Conservation (phyloP, 2,329 filamentous ascomycete genomes). For the Biscogniauxia sp. region DNA sequence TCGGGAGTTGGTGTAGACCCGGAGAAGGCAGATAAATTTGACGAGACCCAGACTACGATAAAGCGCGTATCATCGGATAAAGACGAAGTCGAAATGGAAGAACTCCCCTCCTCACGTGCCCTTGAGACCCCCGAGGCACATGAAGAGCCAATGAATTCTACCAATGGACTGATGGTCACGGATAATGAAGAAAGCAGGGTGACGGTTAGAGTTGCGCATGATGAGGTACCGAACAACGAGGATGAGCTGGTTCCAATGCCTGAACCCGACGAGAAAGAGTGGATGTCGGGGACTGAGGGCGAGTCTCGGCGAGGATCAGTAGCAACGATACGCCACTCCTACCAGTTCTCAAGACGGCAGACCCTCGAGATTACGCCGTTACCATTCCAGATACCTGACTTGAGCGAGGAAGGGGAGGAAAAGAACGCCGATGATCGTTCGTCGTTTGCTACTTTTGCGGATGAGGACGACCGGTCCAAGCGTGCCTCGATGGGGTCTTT, state of each 20-base stretch:
- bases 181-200: conserved; percentile 45
- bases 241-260: conserved; percentile 16
- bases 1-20: conserved; percentile 51
- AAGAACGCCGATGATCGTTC: conserved; percentile 54
- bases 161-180: conserved; percentile 40
- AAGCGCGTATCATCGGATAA: conserved; percentile 36
- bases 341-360: conserved; percentile 37
- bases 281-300: conserved; percentile 32
- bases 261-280: conserved; percentile 32
- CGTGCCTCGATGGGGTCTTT: conserved; percentile 36
- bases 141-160: background rate
- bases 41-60: conserved; percentile 33
- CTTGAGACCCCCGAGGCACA: conserved; percentile 14
- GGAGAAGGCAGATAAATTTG: conserved; percentile 37
- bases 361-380: conserved; percentile 60
- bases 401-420: conserved; percentile 27
- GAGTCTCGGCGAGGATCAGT: conserved; percentile 29
- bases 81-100: conserved; percentile 54
- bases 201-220: conserved; percentile 52
- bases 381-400: conserved; percentile 59
- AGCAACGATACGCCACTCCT: conserved; percentile 26
- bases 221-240: conserved; percentile 40
- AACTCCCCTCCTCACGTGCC: conserved; percentile 40
- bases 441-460: conserved; percentile 69
- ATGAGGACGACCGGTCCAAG: conserved; percentile 46